Evolutionary conservation across 805 yeast species (phyloP), one percentile per base, ranked within the genome.

Genomic region (Priceomyces castillae): DNA sequence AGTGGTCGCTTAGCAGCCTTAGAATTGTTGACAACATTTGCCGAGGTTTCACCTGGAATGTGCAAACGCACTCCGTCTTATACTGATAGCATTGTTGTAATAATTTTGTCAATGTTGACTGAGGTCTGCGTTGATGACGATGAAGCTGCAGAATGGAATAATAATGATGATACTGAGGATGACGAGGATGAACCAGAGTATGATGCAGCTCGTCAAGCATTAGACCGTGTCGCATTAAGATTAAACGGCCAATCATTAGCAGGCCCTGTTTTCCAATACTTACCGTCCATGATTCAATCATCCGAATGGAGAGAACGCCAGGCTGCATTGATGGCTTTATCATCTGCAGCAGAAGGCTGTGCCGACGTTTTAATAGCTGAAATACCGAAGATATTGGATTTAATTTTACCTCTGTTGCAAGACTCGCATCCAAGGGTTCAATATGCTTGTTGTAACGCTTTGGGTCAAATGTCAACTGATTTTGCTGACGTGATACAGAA

Each of bases 311-410:
- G 95, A 62, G 95, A 90, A 62, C 84, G 97, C 49, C 96, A 90
- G 62, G 99, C 96, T 18, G 96, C 97, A 1, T 69, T 94, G 43
- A 94, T 94, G 98, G 97, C 97, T 0, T 71, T 94, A 20, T 90
- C 97, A 0, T 83, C 96, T 4, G 96, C 96, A 17, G 97, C 97
- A 31, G 99, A 94, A 70, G 99, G 99, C 40, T 92, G 98, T 67
- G 77, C 88, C 39, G 97, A 90, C 52, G 89, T 86, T 11, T 74
- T 94, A 65, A 84, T 87, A 38, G 71, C 78, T 25, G 96, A 90
- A 60, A 85, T 89, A 39, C 86, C 90, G 46, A 81, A 79, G 56
- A 80, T 94, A 37, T 69, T 94, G 51, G 95, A 87, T 54, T 75
- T 92, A 80, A 82, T 94, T 26, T 62, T 89, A 53, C 97, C 98